phyloP scores from a whole-genome alignment of 2,329 filamentous ascomycete species.

The Curvularia verruculosa region DNA sequence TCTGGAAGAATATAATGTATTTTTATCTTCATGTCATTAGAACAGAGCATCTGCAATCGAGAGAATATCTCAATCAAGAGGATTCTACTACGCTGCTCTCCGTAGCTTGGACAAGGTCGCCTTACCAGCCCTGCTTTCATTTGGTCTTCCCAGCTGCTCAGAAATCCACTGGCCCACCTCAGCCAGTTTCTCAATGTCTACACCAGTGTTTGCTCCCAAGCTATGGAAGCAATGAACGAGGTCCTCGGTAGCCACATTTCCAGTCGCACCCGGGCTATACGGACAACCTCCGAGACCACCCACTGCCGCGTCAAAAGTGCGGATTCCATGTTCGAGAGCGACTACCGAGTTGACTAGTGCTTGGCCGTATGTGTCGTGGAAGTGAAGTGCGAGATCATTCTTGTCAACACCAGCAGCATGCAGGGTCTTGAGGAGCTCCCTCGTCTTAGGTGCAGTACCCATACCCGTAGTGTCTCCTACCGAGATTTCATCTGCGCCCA shows the following conservation, averaged over 20 bases:
- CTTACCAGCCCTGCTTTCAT: constrained; percentile 50
- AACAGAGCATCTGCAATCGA: neutral
- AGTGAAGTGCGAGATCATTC: constrained; percentile 79
- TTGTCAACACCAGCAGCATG: constrained; percentile 69
- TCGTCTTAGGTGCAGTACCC: constrained; percentile 77
- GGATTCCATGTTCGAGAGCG: constrained; percentile 75
- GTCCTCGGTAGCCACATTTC: constrained; percentile 85
- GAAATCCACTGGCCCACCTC: constrained; percentile 51
- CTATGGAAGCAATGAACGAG: constrained; percentile 77
- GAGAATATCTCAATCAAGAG: too few relatives aligned
- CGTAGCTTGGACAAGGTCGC: constrained; percentile 43
- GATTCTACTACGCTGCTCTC: constrained; percentile 13
- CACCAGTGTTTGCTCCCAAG: constrained; percentile 74
- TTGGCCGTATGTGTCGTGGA: constrained; percentile 88
- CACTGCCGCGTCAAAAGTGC: constrained; percentile 80
- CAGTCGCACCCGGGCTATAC: constrained; percentile 83
- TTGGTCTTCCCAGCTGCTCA: constrained; percentile 41
- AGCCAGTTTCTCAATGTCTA: constrained; percentile 53
- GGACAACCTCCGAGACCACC: constrained; percentile 84
- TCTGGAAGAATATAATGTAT: too few relatives aligned
- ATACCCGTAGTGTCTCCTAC: constrained; percentile 91
- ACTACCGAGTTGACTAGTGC: constrained; percentile 83
- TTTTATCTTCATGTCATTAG: too few relatives aligned
- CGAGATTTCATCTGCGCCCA: constrained; percentile 89
- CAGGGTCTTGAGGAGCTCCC: constrained; percentile 68